Evolutionary conservation across 2,329 filamentous ascomycete species (phyloP).

Genomic region (Hymenotorrendiella dingleyae): DNA sequence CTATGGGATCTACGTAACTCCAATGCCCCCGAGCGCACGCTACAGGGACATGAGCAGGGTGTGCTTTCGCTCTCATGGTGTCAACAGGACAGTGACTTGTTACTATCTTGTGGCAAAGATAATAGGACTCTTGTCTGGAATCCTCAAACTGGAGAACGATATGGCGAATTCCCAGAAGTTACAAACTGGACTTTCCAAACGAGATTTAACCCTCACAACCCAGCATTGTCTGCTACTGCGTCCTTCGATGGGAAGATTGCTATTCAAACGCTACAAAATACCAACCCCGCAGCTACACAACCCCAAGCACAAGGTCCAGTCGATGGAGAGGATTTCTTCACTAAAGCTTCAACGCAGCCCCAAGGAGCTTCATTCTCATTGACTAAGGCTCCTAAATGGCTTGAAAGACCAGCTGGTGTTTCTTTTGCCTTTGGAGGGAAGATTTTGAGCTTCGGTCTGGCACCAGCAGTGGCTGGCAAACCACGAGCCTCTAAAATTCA

Average conservation of each 20-base stretch:
- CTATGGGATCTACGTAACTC: slow-evolving; percentile 96
- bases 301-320: slow-evolving; percentile 60
- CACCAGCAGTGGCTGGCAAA: slow-evolving; percentile 54
- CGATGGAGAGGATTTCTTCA: slow-evolving; percentile 95
- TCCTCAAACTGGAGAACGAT: slow-evolving; percentile 78
- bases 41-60: slow-evolving; percentile 90
- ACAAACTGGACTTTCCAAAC: slow-evolving; percentile 99
- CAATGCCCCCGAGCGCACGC: slow-evolving; percentile 82
- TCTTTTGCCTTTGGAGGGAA: slow-evolving; percentile 96
- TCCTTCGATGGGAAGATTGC: slow-evolving; percentile 97
- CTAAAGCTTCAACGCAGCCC: slow-evolving; percentile 84
- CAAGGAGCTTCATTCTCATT: slow-evolving; percentile 87
- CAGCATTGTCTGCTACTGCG: slow-evolving; percentile 85
- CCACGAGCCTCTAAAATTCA: slow-evolving; percentile 67
- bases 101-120: slow-evolving; percentile 94
- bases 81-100: slow-evolving; percentile 76
- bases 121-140: slow-evolving; percentile 97
- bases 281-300: slow-evolving; percentile 70
- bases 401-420: slow-evolving; percentile 76
- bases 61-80: slow-evolving; percentile 96
- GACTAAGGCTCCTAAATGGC: slow-evolving; percentile 81
- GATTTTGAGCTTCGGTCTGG: slow-evolving; percentile 67
- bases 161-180: slow-evolving; percentile 91
- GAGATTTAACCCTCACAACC: slow-evolving; percentile 88
- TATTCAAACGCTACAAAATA: slow-evolving; percentile 90